Conservation (phyloP, 257 asterid genomes). For the Ajuga chamaepitys region DNA sequence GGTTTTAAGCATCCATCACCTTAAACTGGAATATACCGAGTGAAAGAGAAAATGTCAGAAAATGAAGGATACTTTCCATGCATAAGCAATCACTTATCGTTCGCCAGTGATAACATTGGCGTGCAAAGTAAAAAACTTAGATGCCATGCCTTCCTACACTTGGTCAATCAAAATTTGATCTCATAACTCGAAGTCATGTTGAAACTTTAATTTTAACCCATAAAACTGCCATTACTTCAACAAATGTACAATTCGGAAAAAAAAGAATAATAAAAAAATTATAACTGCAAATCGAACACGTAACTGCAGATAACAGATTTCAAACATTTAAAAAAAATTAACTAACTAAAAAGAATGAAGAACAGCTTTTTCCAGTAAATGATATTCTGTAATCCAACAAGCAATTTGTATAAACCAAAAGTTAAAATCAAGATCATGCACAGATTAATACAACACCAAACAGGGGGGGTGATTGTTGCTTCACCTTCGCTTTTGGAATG, state of each 20-base stretch:
- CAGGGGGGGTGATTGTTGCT: background rate
- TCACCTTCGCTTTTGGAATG: constrained; percentile 83
- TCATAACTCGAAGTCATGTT: background rate
- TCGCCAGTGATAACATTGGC: background rate
- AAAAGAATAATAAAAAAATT: background rate
- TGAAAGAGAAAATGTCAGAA: background rate
- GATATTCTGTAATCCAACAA: constrained; percentile 16
- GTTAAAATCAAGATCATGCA: constrained; percentile 13
- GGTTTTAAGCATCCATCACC: background rate
- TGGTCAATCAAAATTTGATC: background rate
- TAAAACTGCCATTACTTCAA: background rate
- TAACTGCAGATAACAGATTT: background rate
- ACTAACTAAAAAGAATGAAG: background rate
- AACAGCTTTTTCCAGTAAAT: background rate
- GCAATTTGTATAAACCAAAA: background rate
- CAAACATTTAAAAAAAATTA: background rate
- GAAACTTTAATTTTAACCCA: background rate
- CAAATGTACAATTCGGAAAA: background rate
- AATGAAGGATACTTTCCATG: background rate
- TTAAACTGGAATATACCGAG: background rate
- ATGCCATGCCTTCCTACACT: background rate
- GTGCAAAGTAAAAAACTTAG: background rate
- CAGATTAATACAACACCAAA: background rate
- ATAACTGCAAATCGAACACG: no score
- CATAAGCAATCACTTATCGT: background rate